phyloP scores from a whole-genome alignment of 176 grass and related monocot species.

The Oryza meridionalis region DNA sequence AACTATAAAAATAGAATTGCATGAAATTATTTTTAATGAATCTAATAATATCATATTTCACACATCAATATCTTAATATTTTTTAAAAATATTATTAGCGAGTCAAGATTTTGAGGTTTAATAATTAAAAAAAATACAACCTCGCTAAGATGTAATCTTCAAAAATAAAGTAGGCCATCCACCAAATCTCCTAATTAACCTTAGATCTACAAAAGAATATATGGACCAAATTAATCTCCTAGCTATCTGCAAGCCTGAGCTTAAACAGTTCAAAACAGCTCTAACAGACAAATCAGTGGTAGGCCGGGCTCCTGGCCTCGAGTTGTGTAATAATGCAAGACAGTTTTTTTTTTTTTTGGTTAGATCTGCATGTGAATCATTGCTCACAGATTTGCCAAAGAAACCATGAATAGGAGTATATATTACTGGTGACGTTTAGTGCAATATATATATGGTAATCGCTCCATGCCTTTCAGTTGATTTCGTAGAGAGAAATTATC shows the following conservation, averaged over 20 bases:
- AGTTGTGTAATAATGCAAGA: too few relatives aligned
- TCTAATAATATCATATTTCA: not conserved
- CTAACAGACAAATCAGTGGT: not conserved
- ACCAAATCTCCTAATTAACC: too few relatives aligned
- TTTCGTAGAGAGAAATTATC: not conserved
- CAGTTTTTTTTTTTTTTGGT: not conserved
- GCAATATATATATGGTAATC: not conserved
- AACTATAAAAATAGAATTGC: not conserved
- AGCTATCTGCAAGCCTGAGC: too few relatives aligned
- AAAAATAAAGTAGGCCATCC: too few relatives aligned
- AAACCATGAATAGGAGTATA: not conserved
- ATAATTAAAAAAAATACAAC: not conserved
- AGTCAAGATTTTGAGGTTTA: not conserved
- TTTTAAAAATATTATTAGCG: not conserved
- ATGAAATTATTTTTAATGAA: not conserved
- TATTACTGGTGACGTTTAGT: not conserved
- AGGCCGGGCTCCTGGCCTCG: too few relatives aligned
- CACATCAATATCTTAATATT: not conserved
- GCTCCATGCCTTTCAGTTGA: not conserved
- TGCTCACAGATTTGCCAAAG: not conserved
- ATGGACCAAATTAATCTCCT: too few relatives aligned
- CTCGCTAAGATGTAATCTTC: too few relatives aligned
- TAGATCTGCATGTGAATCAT: not conserved
- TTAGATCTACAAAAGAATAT: too few relatives aligned
- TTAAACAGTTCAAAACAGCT: not conserved